Evolutionary conservation across 495 filamentous ascomycete genomes (phyloP), one percentile per base, ranked within the genome.

Genomic region (Xylaria palmicola): DNA sequence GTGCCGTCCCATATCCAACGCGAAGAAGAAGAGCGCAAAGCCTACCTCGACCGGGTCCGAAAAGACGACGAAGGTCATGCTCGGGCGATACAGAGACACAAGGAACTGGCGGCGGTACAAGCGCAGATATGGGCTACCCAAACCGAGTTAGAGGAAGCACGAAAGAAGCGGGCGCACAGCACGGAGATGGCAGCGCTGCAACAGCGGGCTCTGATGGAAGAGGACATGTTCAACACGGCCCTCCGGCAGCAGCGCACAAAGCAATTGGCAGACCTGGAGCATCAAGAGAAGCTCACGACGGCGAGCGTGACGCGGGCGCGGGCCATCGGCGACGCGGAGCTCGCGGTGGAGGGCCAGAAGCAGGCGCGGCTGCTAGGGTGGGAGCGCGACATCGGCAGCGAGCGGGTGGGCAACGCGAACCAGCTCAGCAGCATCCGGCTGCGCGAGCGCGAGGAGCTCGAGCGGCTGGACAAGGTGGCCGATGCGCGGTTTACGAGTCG

Each of bases 121-220:
- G 69, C 75, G 50, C 72, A 80, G 40, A 75, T 81, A 62, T 76
- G 70, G 66, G 60, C 66, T 1, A 65, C 56, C 37, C 75, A 78
- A n/a, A 74, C 77, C 5, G 74, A 79, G 56, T 64, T 81, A 2
- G 79, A 82, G 55, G 78, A 77, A 30, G 68, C 72, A 6, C 74
- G 76, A 24, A 72, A 68, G 44, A 68, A 66, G 39, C 60, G 66
- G 13, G 40, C 62, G 4, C 68, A 70, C 26, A 63, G 47, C 49
- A 56, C 66, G 20, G 70, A 73, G 10, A 53, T 74, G 1, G 52
- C 63, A 0, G 62, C 67, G 12, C 36, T 74, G 6, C 66, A 64
- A 17, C 67, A 70, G 37, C 74, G 74, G 0, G 71, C 73, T 0
- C 67, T 68, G 26, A 70, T 67, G 7, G 72, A 77, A 30, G 73